phyloP scores from a whole-genome alignment of 352 stramenopile species.

The Pythium rishiriense region DNA sequence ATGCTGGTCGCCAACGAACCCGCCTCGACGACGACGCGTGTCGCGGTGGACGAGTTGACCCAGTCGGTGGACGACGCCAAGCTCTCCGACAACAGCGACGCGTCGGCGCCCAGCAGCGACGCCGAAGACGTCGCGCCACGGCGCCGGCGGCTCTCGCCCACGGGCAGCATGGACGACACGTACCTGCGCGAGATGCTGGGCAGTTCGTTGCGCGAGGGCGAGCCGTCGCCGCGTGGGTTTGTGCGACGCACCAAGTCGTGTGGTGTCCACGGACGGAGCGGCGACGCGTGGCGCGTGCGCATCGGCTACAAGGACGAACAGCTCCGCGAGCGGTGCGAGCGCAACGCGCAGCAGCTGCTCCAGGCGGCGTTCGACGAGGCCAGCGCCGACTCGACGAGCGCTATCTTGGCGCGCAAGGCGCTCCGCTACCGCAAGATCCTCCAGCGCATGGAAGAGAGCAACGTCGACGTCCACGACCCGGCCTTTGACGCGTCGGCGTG shows the following conservation, averaged over 20 bases:
- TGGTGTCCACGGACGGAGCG: conserved; percentile 7
- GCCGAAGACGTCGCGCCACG: conserved; percentile 4
- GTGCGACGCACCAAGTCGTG: conserved; percentile 27
- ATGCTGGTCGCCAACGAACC: background rate
- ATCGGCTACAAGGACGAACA: conserved; percentile 27
- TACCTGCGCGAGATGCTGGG: conserved; percentile 25
- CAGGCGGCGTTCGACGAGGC: conserved; percentile 20
- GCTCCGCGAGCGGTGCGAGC: conserved; percentile 25
- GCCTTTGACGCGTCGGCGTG: conserved; percentile 29
- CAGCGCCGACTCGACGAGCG: conserved; percentile 21
- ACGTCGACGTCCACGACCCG: conserved; percentile 30
- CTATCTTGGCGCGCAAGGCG: conserved; percentile 29
- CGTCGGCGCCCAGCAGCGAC: background rate
- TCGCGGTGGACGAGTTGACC: background rate
- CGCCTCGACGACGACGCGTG: background rate
- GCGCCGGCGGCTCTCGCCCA: conserved; percentile 10
- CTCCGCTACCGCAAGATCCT: conserved; percentile 35
- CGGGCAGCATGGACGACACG: conserved; percentile 24
- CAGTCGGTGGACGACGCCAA: conserved; percentile 4
- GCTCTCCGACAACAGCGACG: background rate
- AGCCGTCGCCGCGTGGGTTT: conserved; percentile 1
- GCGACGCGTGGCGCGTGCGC: conserved; percentile 2
- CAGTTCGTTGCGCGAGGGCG: conserved; percentile 5
- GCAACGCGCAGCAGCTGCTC: conserved; percentile 26
- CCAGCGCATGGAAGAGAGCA: conserved; percentile 26